Base-by-base conservation (phyloP, 495 filamentous ascomycete species). In the Mytilinidion resinicola region DNA sequence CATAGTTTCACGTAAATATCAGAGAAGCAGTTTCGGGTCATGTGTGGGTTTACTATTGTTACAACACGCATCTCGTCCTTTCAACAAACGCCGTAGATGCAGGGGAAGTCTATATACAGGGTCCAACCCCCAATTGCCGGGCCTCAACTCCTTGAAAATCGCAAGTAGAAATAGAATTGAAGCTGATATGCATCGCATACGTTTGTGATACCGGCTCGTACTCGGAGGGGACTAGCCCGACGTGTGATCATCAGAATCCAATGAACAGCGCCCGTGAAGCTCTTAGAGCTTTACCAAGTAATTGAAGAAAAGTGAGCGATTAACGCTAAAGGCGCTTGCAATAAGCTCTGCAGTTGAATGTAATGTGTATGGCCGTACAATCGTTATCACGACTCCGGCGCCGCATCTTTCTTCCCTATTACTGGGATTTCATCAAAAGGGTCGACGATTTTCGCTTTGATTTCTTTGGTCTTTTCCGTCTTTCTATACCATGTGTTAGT, bases 371-470 rank as follows among this genome's bases (percentile, higher is more conserved):
- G 21, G 14, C 9, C 21, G 46, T 14, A 25, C 21, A 49, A 12
- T 49, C 46, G 46, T 25, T 10, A 49, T 33, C 9, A 49, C 21
- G 17, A 10, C 33, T 33, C n/a, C 15, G 14, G 10, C 17, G 39
- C 39, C 39, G 39, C 39, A 12, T 1, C 3, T 17, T 12, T 12
- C 53, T 55, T 55, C 36, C 53, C 53, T n/a, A 55, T 15, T 11
- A 55, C 53, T 15, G 17, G 21, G 5, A 55, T 46, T 34, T 55
- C 53, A 17, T 55, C 41, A 11, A 55, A 7, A 21, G 53, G 53
- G 19, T 55, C 53, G 53, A 55, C 11, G n/a, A 55, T 36, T 19
- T 30, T 55, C 15, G 25, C 37, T 34, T 55, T 55, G 37, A 4
- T 36, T 11, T 49, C 17, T 25, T 46, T 15, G 42, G 42, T 20